Conservation (phyloP, 129 eudicot genomes). For the Dittrichia graveolens region DNA sequence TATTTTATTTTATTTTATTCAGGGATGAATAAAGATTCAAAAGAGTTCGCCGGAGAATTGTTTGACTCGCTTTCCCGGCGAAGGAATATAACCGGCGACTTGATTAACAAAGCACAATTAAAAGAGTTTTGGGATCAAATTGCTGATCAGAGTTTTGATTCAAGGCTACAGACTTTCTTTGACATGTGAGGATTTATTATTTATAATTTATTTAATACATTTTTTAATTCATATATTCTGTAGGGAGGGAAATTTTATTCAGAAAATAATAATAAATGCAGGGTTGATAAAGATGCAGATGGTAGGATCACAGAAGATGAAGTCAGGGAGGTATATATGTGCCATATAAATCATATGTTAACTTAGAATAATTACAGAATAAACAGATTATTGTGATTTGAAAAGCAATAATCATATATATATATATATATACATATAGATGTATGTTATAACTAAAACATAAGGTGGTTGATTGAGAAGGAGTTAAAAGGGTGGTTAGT, state of each 20-base stretch:
- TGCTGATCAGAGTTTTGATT: conserved; percentile 62
- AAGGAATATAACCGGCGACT: conserved; percentile 44
- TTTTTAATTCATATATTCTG: background rate
- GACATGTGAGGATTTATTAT: conserved; percentile 43
- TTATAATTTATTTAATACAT: too few species aligned
- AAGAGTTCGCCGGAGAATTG: conserved; percentile 54
- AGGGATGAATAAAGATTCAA: conserved; percentile 61
- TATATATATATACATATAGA: too few species aligned
- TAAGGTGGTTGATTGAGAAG: too few species aligned
- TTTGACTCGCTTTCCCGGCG: conserved; percentile 51
- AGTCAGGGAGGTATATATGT: conserved; percentile 58
- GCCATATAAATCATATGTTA: background rate
- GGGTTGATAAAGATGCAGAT: conserved; percentile 82
- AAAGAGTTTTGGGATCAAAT: conserved; percentile 65
- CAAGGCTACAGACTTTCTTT: conserved; percentile 61
- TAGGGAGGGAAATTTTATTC: background rate
- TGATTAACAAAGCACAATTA: conserved; percentile 47
- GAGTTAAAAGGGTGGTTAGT: background rate
- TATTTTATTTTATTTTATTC: background rate
- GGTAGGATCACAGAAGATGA: conserved; percentile 71
- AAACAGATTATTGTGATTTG: background rate
- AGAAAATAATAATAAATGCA: conserved; percentile 22
- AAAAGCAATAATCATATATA: too few species aligned
- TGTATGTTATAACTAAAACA: too few species aligned
- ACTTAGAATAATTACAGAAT: too few species aligned